Base-by-base conservation (phyloP, 2,329 filamentous ascomycete species). In the Ceratocystis cubensis region DNA sequence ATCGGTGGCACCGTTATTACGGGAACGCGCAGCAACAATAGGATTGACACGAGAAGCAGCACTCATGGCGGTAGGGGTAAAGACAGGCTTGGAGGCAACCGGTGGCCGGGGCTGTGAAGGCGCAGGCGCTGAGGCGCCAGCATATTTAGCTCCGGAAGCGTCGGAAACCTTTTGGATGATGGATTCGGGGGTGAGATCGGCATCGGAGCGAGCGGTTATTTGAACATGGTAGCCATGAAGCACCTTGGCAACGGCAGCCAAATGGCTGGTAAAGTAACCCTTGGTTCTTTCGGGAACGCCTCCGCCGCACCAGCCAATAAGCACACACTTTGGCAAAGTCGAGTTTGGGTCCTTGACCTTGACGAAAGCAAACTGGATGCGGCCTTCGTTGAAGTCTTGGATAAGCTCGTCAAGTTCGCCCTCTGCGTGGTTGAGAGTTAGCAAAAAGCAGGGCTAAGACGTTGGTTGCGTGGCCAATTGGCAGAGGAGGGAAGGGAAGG, bases 281-380 rank as follows among this genome's bases (percentile, higher is more conserved):
- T 97, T 99, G 69, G 93, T 97, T 72, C 93, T 83, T 78, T 99
- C 94, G n/a, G 94, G 94, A 17, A 99, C 94, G 71, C 94, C 94
- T 74, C 95, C 93, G 71, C 94, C 94, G 75, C 94, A 99, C 88
- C 94, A 99, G 71, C 89, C 92, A 74, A 99, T 91, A 71, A 99
- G 82, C 68, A 96, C 90, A 75, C 87, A 89, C 80, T 99, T 99
- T 63, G 93, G 91, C 17, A 99, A 84, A 25, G 79, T 80, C 2
- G 88, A 90, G 76, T 99, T 99, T 66, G 91, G 89, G 74, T 99
- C 94, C 76, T 92, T 96, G 78, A 99, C 88, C 78, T 96, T 96
- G 72, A 94, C 87, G 73, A 95, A 97, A 33, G 91, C 94, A 77
- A 96, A 99, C 77, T 99, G 94, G 71, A 99, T 88, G 72, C 91